These are phyloP conservation scores for Scedosporium apiospermum DNA, from an alignment of 2,329 filamentous ascomycete genomes.

Conservation along the genomic window DNA sequence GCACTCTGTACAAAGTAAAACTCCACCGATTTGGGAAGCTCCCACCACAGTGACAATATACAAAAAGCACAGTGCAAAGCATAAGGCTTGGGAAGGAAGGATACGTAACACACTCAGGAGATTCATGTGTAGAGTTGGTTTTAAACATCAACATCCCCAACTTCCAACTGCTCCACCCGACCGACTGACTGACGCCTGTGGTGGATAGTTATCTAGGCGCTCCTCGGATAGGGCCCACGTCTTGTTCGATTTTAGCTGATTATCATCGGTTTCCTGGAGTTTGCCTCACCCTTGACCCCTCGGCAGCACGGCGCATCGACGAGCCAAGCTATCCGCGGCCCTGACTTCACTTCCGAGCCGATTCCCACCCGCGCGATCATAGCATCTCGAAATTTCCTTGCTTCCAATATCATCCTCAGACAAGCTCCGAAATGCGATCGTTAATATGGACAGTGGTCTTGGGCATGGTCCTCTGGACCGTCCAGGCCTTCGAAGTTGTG, in stretches of 20 bases:
- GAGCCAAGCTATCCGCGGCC: not conserved
- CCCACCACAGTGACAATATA: not conserved
- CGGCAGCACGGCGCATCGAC: not conserved
- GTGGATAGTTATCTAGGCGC: not conserved
- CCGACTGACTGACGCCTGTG: not conserved
- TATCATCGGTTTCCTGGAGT: not conserved
- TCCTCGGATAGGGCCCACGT: not conserved
- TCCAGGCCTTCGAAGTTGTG: slow-evolving; percentile 45
- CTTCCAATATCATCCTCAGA: slow-evolving; percentile 8
- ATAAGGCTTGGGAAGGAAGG: not conserved
- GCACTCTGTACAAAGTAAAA: no score
- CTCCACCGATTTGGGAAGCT: no score
- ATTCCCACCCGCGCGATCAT: not conserved
- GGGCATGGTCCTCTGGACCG: slow-evolving; percentile 44
- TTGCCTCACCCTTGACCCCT: not conserved
- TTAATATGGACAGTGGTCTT: slow-evolving; percentile 38
- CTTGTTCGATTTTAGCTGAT: not conserved
- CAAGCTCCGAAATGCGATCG: slow-evolving; percentile 40
- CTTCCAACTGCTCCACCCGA: not conserved
- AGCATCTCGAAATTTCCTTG: not conserved
- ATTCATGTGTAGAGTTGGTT: not conserved
- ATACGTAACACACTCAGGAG: not conserved
- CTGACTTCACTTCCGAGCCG: not conserved
- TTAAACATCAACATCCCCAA: not conserved
- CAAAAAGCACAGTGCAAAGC: not conserved